Conservation (phyloP, 2,329 filamentous ascomycete genomes). For the Trichoderma brevicompactum region DNA sequence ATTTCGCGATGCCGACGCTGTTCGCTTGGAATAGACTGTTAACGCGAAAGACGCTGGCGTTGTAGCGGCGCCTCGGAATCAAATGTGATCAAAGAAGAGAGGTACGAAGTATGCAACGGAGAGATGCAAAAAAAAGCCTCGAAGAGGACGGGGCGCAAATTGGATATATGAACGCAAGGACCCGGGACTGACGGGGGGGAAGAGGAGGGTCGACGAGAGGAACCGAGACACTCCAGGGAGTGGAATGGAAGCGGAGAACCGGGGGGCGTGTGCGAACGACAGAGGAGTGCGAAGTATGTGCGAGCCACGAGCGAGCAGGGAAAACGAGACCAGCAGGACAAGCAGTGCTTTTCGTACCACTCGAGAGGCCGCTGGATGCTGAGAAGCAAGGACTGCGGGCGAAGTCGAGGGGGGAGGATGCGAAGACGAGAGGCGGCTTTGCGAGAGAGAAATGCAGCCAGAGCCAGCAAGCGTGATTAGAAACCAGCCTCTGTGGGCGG, state of each 20-base stretch:
- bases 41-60: neutral
- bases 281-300: neutral
- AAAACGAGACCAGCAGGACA: neutral
- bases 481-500: conserved; percentile 26
- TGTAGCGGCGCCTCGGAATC: conserved; percentile 12
- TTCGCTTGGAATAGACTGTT: conserved; percentile 3
- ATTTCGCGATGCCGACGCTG: neutral
- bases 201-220: conserved; percentile 10
- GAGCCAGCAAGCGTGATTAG: conserved; percentile 30
- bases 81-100: conserved; percentile 10
- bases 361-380: neutral
- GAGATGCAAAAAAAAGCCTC: conserved; percentile 13
- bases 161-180: conserved; percentile 28
- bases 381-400: neutral
- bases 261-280: conserved; percentile 12
- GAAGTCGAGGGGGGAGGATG: neutral
- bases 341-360: neutral
- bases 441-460: conserved; percentile 21
- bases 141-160: conserved; percentile 26
- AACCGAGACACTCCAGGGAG: conserved; percentile 19
- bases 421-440: conserved; percentile 17
- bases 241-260: conserved; percentile 18
- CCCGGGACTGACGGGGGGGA: conserved; percentile 22
- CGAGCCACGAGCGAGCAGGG: neutral
- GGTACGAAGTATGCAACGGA: neutral